Base-by-base conservation (phyloP, 331 rosid species). In the Cydonia oblonga region DNA sequence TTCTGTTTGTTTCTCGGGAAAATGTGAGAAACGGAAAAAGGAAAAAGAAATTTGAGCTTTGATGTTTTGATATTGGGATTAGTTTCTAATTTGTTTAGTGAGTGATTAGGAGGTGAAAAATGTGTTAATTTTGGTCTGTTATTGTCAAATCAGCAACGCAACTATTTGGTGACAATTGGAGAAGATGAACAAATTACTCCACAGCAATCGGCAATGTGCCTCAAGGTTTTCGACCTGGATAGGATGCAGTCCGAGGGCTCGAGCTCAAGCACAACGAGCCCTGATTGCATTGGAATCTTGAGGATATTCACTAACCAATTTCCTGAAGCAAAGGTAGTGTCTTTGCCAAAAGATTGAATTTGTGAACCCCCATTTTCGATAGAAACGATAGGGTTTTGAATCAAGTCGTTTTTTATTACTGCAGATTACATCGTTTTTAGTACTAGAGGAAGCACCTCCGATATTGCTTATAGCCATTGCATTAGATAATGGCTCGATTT, bases 241-340 rank as follows among this genome's bases (percentile, higher is more conserved):
- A 93, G 85, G 84, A 93, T 91, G 75, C 89, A 93, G 80, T 78
- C 96, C 1, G 97, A 89, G 79, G 79, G 98, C 74, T 70, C 98
- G 6, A 93, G 97, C 86, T 76, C 84, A 11, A 93, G 97, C 83
- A 73, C 82, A 9, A 73, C 82, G 1, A 86, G 72, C 83, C 98
- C 98, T 24, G 97, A 93, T 78, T 93, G 98, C 81, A 92, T 93
- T 78, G 98, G 98, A 77, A 93, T 88, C 74, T 72, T 93, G 84
- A 90, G 97, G 29, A 88, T 93, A 75, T 93, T 93, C 86, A 93
- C 98, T 20, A 91, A 84, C 75, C 98, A 93, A 72, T 93, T 91
- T 82, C 96, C 96, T 15, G 87, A 86, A 78, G 98, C 98, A 18
- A 87, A 81, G 98, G 98, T 93, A 74, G 59, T 67, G 14, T 18